Evolutionary conservation across 306 rosid species (phyloP), one percentile per base, ranked within the genome.

Genomic region (Oemleria cerasiformis): DNA sequence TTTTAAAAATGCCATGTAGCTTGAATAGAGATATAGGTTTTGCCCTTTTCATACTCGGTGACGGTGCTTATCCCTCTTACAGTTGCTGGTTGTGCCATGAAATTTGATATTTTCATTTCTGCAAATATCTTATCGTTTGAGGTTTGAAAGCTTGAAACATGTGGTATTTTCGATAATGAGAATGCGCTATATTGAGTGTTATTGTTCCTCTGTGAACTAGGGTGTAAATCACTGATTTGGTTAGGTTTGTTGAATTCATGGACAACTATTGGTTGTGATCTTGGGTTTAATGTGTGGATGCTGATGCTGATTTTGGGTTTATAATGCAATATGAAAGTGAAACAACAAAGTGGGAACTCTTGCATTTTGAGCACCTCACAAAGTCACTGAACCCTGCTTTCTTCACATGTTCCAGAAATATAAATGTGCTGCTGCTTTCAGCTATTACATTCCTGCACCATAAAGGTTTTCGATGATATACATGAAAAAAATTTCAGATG

Each of bases 1-100:
- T 13, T 36, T 55, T n/a, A 67, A 36, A 25, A 23, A 36, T 65
- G 70, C 13, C 45, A 17, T 49, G 23, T 50, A 63, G 67, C 67
- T 63, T n/a, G 50, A n/a, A 19, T 13, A 23, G 62, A 56, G 16
- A 23, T 6, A 58, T 58, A 41, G 63, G 42, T 25, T 58, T 58
- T 58, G 40, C 19, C 63, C 40, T 58, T 7, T 58, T 25, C 25
- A 4, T 20, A 21, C 62, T 5, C 20, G 45, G 10, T 15, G 44
- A 5, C n/a, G 48, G 39, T 63, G 50, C 10, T 42, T 63, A 5
- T 11, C 9, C 67, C 23, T 17, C 20, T 19, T 2, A 9, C 10
- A 11, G 23, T n/a, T 63, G 47, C 17, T 63, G 25, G 36, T 5
- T 63, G 25, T 36, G 9, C 30, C 34, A 20, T 21, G 17, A 23